phyloP scores from a whole-genome alignment of 345 rosid genomes.

The Eucalyptus polyanthemos region DNA sequence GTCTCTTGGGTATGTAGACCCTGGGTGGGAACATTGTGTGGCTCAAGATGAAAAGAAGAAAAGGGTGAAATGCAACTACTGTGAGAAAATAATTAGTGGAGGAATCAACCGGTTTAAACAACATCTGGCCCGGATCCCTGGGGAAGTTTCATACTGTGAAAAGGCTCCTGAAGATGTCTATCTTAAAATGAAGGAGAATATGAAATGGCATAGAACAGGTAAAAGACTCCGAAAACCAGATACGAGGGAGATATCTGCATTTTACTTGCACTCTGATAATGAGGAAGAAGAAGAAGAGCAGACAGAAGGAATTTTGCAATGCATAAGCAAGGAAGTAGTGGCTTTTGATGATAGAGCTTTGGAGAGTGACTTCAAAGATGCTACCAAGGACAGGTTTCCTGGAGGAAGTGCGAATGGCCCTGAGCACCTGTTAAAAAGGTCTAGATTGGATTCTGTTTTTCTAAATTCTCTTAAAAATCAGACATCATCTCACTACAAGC shows the following conservation, averaged over 20 bases:
- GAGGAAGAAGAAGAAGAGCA: constrained; percentile 20
- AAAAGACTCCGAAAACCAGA: constrained; percentile 11
- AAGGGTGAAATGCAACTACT: constrained; percentile 35
- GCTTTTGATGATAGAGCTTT: constrained; percentile 2
- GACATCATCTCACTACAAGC: constrained; percentile 6
- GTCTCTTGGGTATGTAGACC: constrained; percentile 33
- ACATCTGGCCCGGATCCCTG: constrained; percentile 39
- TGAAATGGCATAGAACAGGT: constrained; percentile 41
- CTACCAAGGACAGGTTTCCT: not conserved
- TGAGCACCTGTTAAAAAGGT: constrained; percentile 12
- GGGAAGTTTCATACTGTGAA: constrained; percentile 36
- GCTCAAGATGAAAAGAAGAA: constrained; percentile 36
- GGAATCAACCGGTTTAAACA: constrained; percentile 43
- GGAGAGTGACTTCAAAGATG: constrained; percentile 4
- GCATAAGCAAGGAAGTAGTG: not conserved
- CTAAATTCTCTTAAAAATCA: constrained; percentile 9
- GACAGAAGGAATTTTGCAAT: constrained; percentile 5
- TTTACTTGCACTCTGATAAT: constrained; percentile 10
- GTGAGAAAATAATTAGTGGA: constrained; percentile 37
- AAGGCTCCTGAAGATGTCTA: constrained; percentile 34
- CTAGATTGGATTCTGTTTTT: constrained; percentile 25
- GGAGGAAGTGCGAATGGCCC: not conserved
- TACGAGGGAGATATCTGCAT: constrained; percentile 6
- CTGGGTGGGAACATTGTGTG: constrained; percentile 41
- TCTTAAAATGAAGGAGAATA: constrained; percentile 30